A percentile compares a stretch with the other conserved stretches of the same genome.
Evolutionary conservation across 2,329 filamentous ascomycete genomes (phyloP).

Genomic region (Coniochaeta hoffmannii): DNA sequence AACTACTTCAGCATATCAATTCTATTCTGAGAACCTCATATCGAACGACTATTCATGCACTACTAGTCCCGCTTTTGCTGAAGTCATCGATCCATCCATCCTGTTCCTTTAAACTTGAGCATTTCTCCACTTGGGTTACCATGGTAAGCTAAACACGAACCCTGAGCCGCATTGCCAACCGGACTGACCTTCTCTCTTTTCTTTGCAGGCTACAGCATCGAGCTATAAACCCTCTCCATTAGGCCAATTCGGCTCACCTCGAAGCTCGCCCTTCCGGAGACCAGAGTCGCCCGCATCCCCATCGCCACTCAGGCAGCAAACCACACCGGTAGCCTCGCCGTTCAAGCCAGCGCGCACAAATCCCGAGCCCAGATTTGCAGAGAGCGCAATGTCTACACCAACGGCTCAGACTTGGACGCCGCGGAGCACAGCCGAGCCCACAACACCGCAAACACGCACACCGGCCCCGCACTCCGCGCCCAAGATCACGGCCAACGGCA

Average conservation of each 20-base stretch:
- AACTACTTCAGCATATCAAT: not conserved
- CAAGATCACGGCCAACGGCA: constrained; percentile 34
- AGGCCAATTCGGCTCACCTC: constrained; percentile 58
- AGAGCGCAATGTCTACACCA: constrained; percentile 31
- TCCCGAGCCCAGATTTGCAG: constrained; percentile 36
- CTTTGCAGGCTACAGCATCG: constrained; percentile 40
- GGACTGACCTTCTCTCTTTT: not conserved
- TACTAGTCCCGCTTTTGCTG: not conserved
- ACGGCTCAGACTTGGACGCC: constrained; percentile 31
- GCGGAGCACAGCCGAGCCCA: constrained; percentile 13
- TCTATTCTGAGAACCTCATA: not conserved
- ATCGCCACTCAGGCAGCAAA: constrained; percentile 48
- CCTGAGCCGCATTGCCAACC: not conserved
- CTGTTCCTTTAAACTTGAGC: not conserved
- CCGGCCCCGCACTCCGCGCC: constrained; percentile 20
- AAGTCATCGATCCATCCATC: not conserved
- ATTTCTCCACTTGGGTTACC: not conserved
- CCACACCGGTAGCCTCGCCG: constrained; percentile 57
- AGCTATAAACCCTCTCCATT: constrained; percentile 66
- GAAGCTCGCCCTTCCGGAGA: constrained; percentile 57
- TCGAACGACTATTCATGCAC: not conserved
- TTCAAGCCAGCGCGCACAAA: constrained; percentile 37
- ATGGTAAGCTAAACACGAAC: not conserved
- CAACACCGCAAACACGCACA: constrained; percentile 6
- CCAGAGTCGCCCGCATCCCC: constrained; percentile 59